Percentiles rank a stretch among this genome's conserved stretches.
phyloP scores from a whole-genome alignment of 192 early-diverging fungal genomes.

The Rhizoclosmatium globosum region DNA sequence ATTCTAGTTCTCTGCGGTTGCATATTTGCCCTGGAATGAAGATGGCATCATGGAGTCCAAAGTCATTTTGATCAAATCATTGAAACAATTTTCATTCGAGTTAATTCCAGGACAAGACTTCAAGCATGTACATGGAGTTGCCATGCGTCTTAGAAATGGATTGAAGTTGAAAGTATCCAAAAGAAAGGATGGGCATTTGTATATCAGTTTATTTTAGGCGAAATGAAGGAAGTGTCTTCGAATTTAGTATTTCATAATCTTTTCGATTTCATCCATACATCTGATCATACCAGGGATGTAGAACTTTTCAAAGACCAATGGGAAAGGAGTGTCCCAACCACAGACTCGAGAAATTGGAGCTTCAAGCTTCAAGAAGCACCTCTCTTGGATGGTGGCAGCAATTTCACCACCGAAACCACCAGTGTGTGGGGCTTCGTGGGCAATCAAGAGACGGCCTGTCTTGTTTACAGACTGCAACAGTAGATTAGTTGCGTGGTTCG shows the following conservation, averaged over 20 bases:
- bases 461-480: constrained; percentile 79
- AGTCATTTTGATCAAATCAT: constrained; percentile 14
- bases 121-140: neutral
- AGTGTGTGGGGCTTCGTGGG: constrained; percentile 93
- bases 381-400: constrained; percentile 85
- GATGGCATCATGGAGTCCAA: constrained; percentile 22
- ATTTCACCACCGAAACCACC: constrained; percentile 93
- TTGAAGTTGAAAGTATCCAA: neutral
- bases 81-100: constrained; percentile 5
- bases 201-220: neutral
- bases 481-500: constrained; percentile 20
- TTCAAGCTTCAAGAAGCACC: constrained; percentile 91
- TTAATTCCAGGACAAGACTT: constrained; percentile 7
- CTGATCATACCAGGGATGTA: constrained; percentile 89
- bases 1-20: neutral
- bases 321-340: constrained; percentile 91
- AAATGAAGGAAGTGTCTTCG: neutral
- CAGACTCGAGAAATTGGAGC: constrained; percentile 90
- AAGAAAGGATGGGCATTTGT: neutral
- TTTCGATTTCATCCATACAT: constrained; percentile 88
- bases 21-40: constrained; percentile 21
- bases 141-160: constrained; percentile 2
- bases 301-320: constrained; percentile 91
- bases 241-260: constrained; percentile 70
- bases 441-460: constrained; percentile 90